Evolutionary conservation across 2,329 filamentous ascomycete genomes (phyloP).

Genomic region (Aciculosporium take): DNA sequence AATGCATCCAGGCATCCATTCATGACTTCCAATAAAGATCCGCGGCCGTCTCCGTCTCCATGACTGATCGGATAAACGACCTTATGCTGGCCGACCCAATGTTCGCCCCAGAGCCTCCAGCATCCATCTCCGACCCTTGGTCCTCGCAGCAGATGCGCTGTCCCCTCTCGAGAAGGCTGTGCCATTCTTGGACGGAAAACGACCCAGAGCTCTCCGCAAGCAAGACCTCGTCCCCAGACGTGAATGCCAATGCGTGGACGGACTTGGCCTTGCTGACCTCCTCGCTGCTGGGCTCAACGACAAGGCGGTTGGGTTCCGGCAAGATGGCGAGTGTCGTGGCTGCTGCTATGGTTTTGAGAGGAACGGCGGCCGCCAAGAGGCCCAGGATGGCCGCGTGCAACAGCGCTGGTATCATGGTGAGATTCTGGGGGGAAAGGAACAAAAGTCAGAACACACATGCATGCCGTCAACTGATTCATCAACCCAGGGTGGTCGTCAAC

Average conservation of each 20-base stretch:
- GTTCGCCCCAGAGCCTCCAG: conserved; percentile 29
- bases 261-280: conserved; percentile 52
- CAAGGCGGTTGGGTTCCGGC: conserved; percentile 25
- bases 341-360: conserved; percentile 58
- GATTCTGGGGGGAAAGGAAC: conserved; percentile 39
- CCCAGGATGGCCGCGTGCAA: conserved; percentile 67
- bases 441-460: conserved; percentile 8
- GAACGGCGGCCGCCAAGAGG: conserved; percentile 69
- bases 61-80: conserved; percentile 45
- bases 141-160: conserved; percentile 46
- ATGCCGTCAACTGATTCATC: not conserved
- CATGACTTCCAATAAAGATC: conserved; percentile 45
- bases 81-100: conserved; percentile 35
- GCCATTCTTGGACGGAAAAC: conserved; percentile 67
- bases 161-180: conserved; percentile 50
- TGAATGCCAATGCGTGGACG: conserved; percentile 72
- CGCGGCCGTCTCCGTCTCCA: conserved; percentile 39
- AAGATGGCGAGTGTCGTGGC: conserved; percentile 50
- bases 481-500: not conserved
- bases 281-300: conserved; percentile 47
- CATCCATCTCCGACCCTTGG: conserved; percentile 25
- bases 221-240: conserved; percentile 57
- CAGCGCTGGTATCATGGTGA: conserved; percentile 67
- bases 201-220: conserved; percentile 68
- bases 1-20: not conserved